These are phyloP conservation scores for Chalara sp. DNA, from an alignment of 2,329 filamentous ascomycete genomes.

Conservation along the genomic window DNA sequence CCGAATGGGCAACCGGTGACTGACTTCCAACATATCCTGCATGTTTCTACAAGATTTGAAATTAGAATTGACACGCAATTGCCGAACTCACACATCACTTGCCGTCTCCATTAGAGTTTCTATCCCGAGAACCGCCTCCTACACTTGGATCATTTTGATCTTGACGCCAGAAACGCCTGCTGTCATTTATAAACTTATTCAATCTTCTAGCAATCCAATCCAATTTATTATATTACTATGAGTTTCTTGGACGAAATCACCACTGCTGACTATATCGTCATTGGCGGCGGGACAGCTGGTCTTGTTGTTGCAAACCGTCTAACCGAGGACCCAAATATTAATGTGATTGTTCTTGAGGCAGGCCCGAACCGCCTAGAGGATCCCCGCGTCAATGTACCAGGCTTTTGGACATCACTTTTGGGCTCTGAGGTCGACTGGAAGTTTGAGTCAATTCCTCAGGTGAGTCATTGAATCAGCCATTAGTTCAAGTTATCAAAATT, in stretches of 20 bases:
- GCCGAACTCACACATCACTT: no score
- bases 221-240: no score
- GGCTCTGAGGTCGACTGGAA: not conserved
- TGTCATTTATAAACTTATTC: no score
- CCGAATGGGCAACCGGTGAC: no score
- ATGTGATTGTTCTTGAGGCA: constrained; percentile 9
- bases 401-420: not conserved
- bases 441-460: not conserved
- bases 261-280: not conserved
- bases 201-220: no score
- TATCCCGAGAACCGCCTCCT: no score
- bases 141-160: no score
- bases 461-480: not conserved
- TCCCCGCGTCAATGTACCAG: constrained; percentile 3
- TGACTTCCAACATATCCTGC: no score
- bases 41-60: no score
- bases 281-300: constrained; percentile 37
- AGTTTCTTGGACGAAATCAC: not conserved
- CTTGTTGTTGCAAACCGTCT: constrained; percentile 34
- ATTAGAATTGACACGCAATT: no score
- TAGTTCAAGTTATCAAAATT: not conserved
- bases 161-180: no score
- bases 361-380: constrained; percentile 3
- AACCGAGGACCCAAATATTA: constrained; percentile 24
- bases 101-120: no score